Conservation (phyloP, 1,139 yeast species). For the Meyerozyma smithsonii region DNA sequence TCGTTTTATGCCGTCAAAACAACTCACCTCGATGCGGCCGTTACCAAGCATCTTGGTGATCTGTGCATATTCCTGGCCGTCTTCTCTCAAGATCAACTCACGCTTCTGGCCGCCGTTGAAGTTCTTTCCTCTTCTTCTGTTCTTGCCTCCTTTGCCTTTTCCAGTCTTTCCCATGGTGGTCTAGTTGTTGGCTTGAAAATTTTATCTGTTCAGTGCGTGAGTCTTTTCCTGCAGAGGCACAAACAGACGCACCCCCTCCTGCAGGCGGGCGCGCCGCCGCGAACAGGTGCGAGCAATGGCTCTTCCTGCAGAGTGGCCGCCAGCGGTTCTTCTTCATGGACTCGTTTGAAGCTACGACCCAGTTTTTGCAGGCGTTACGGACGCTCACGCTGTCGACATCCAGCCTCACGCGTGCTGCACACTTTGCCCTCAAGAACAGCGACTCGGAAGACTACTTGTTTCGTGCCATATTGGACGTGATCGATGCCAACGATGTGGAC, state of each 20-base stretch:
- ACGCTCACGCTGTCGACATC: conserved; percentile 60
- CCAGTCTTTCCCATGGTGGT: conserved; percentile 44
- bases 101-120: conserved; percentile 89
- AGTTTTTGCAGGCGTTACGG: conserved; percentile 58
- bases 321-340: conserved; percentile 44
- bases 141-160: conserved; percentile 66
- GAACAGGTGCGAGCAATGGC: too few relatives aligned
- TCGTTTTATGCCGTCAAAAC: conserved; percentile 92
- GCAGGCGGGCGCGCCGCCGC: too few relatives aligned
- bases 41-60: conserved; percentile 98
- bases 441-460: conserved; percentile 70
- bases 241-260: neutral
- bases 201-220: neutral
- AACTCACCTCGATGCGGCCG: conserved; percentile 91
- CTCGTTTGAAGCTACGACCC: conserved; percentile 72
- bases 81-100: conserved; percentile 87
- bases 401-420: conserved; percentile 50
- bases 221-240: neutral
- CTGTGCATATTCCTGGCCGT: conserved; percentile 98
- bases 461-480: conserved; percentile 64
- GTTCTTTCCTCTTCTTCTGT: conserved; percentile 99
- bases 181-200: neutral
- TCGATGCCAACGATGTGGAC: conserved; percentile 45
- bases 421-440: conserved; percentile 53
- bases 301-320: too few relatives aligned